A percentile compares a stretch with the other conserved stretches of the same genome.
Evolutionary conservation across 345 rosid genomes (phyloP).

Genomic region (Gossypium turneri): DNA sequence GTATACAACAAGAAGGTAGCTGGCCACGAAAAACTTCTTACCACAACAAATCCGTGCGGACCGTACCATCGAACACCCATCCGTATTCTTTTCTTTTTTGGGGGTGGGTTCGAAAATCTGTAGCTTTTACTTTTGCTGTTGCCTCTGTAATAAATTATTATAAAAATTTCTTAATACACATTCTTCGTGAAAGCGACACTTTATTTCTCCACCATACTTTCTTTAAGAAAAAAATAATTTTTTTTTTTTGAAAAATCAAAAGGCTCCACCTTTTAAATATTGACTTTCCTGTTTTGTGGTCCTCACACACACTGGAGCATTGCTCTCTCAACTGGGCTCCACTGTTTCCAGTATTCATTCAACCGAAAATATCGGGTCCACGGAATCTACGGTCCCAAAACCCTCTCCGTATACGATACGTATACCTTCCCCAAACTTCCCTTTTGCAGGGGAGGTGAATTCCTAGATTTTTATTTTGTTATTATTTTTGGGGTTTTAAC

Average conservation of each 20-base stretch:
- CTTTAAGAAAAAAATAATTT: background rate
- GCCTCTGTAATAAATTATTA: background rate
- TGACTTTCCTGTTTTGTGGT: conserved; percentile 23
- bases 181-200: conserved; percentile 32
- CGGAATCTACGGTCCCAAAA: conserved; percentile 22
- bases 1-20: background rate
- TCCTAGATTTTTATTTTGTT: background rate
- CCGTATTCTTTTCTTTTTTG: no score
- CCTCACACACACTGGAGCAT: conserved; percentile 13
- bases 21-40: background rate
- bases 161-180: background rate
- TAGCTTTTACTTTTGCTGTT: background rate
- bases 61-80: conserved; percentile 2
- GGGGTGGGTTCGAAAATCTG: no score
- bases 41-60: conserved; percentile 5
- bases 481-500: background rate
- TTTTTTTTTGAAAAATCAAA: background rate
- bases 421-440: conserved; percentile 4
- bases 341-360: background rate
- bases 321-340: background rate
- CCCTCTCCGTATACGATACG: conserved; percentile 25
- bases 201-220: conserved; percentile 15
- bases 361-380: conserved; percentile 28
- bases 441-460: background rate
- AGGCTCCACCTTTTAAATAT: conserved; percentile 7